Base-by-base conservation (phyloP, 2,329 filamentous ascomycete species). In the Aspergillus persii region DNA sequence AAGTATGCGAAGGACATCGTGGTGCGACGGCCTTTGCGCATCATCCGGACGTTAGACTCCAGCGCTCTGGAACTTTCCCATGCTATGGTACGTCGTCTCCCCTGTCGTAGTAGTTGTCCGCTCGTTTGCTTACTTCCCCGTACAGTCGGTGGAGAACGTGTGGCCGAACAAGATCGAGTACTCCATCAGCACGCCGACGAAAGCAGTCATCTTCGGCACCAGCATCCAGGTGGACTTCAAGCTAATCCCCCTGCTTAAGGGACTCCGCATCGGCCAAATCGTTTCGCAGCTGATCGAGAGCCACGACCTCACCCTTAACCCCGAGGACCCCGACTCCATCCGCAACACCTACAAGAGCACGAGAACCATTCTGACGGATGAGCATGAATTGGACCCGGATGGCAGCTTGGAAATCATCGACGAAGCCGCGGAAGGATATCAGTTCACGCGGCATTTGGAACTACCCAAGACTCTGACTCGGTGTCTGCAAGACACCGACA, bases 151-250 rank as follows among this genome's bases (percentile, higher is more conserved):
- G 64, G 93, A 97, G 76, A 97, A 97, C 71, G 90, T 96, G 63
- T 99, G 95, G 95, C 90, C 92, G 5, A 95, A 96, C 80, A 99
- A 99, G 81, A 86, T 98, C 68, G 91, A 96, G 74, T 99, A 99
- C 78, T 94, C 92, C 31, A 92, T 99, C 63, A 87, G 91, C 59
- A 91, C 96, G 9, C 94, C 95, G 0, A 93, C 92, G 70, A 97
- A 97, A 79, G 95, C 95, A 2, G 89, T 96, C 56, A 90, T 96
- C 18, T 96, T 97, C 69, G 95, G 95, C 53, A 96, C 91, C n/a
- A 84, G 84, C 26, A 87, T 98, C 52, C 86, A 88, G 1, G 83
- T 96, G 60, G 88, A 96, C 67, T 94, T 97, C 79, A 87, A 90
- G 63, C 87, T 98, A 63, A 91, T 92, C 1, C 93, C 94, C 0